phyloP scores from a whole-genome alignment of 23 red algal species.

The Gracilaria caudata region DNA sequence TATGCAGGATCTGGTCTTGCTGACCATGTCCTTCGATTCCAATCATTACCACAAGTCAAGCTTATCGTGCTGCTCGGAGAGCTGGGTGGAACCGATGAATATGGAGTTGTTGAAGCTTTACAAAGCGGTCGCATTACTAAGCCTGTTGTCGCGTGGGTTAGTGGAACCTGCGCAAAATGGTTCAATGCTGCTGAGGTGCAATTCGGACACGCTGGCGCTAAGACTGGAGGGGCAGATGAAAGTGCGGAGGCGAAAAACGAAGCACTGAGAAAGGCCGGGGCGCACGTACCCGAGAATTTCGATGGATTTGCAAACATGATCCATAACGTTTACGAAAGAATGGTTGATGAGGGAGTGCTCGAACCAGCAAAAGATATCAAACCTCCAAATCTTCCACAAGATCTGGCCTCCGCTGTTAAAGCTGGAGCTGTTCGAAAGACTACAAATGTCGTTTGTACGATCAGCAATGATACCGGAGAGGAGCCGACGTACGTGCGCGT shows the following conservation, averaged over 20 bases:
- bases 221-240: slow-evolving; percentile 78
- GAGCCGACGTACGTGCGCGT: slow-evolving; percentile 90
- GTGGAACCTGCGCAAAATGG: slow-evolving; percentile 93
- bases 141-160: slow-evolving; percentile 96
- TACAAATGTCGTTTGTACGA: slow-evolving; percentile 98
- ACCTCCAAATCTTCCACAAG: slow-evolving; percentile 87
- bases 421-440: slow-evolving; percentile 89
- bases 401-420: slow-evolving; percentile 84
- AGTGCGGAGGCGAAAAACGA: slow-evolving; percentile 87
- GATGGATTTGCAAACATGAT: slow-evolving; percentile 82
- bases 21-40: slow-evolving; percentile 93
- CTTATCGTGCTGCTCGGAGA: slow-evolving; percentile 98
- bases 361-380: slow-evolving; percentile 68
- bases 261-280: slow-evolving; percentile 79
- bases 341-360: slow-evolving; percentile 68
- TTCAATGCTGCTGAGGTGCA: slow-evolving; percentile 98
- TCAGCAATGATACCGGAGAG: slow-evolving; percentile 95
- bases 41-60: slow-evolving; percentile 80
- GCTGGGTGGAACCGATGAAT: slow-evolving; percentile 95
- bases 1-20: slow-evolving; percentile 89
- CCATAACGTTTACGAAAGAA: slow-evolving; percentile 53
- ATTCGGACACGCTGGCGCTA: slow-evolving; percentile 99
- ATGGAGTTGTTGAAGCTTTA: slow-evolving; percentile 78
- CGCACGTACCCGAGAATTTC: slow-evolving; percentile 81
- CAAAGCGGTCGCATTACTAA: slow-evolving; percentile 84